phyloP scores from a whole-genome alignment of 495 filamentous ascomycete genomes.

The Parmelia sp. region DNA sequence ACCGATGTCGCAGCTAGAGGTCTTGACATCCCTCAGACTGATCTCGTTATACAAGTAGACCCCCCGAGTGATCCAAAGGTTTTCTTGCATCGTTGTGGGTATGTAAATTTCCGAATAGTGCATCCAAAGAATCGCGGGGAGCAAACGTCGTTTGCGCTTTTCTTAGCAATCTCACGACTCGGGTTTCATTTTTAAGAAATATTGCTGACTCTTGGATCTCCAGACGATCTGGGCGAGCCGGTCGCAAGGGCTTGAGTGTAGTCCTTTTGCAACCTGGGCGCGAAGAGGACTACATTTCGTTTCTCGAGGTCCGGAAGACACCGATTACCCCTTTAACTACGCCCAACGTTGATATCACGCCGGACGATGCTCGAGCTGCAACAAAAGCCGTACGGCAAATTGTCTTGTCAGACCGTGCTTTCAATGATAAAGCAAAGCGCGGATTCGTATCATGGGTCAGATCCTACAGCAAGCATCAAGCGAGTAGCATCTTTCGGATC shows the following conservation, averaged over 20 bases:
- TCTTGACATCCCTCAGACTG: conserved; percentile 90
- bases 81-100: conserved; percentile 83
- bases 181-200: not conserved
- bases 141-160: too few relatives aligned
- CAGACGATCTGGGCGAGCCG: conserved; percentile 57
- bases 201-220: not conserved
- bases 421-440: conserved; percentile 81
- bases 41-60: conserved; percentile 89
- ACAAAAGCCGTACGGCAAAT: conserved; percentile 53
- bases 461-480: conserved; percentile 85
- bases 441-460: conserved; percentile 91
- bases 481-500: conserved; percentile 82
- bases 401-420: conserved; percentile 64
- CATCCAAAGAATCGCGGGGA: not conserved
- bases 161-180: not conserved
- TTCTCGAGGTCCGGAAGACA: conserved; percentile 83
- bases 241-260: conserved; percentile 75
- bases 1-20: conserved; percentile 81
- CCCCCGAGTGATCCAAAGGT: conserved; percentile 88
- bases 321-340: conserved; percentile 60
- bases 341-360: conserved; percentile 43
- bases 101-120: not conserved
- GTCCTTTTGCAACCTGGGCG: conserved; percentile 74
- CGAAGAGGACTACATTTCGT: conserved; percentile 84
- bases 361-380: conserved; percentile 48